These are phyloP conservation scores for Aspergillus taichungensis DNA, from an alignment of 495 filamentous ascomycete genomes.

Conservation along the genomic window DNA sequence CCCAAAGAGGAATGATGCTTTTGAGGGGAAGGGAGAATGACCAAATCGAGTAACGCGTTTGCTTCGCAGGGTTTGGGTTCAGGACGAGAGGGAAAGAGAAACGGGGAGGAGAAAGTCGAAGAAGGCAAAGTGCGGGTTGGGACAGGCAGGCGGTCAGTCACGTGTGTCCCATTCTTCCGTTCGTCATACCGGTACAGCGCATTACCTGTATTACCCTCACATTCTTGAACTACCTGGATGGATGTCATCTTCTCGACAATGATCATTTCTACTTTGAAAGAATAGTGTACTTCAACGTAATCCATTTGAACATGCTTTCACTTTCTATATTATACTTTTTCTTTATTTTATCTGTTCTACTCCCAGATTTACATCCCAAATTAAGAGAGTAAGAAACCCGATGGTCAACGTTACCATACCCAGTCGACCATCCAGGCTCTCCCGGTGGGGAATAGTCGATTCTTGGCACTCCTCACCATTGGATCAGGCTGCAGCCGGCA, in stretches of 20 bases:
- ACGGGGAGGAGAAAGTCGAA: slow-evolving; percentile 28
- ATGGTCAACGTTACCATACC: slow-evolving; percentile 2
- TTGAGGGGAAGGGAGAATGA: slow-evolving; percentile 32
- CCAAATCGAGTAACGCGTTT: slow-evolving; percentile 49
- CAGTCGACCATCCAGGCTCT: slow-evolving; percentile 14
- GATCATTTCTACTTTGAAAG: too few relatives aligned
- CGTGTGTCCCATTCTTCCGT: slow-evolving; percentile 9
- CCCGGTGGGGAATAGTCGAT: slow-evolving; percentile 5
- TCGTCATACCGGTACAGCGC: not conserved
- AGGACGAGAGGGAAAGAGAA: slow-evolving; percentile 28
- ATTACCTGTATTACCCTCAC: too few relatives aligned
- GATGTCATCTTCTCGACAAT: too few relatives aligned
- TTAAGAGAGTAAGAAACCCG: too few relatives aligned
- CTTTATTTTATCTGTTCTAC: too few relatives aligned
- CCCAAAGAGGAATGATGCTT: slow-evolving; percentile 44
- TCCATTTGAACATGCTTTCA: too few relatives aligned
- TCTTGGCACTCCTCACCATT: slow-evolving; percentile 12
- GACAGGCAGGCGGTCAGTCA: slow-evolving; percentile 36
- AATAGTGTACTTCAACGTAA: too few relatives aligned
- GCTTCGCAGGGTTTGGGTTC: slow-evolving; percentile 34
- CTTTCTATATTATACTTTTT: not conserved
- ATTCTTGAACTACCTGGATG: too few relatives aligned
- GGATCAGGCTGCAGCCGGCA: slow-evolving; percentile 10
- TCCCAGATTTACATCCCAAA: too few relatives aligned
- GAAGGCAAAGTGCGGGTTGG: slow-evolving; percentile 33